phyloP scores from a whole-genome alignment of 2,329 filamentous ascomycete species.

The Dactylellina parvicollis region DNA sequence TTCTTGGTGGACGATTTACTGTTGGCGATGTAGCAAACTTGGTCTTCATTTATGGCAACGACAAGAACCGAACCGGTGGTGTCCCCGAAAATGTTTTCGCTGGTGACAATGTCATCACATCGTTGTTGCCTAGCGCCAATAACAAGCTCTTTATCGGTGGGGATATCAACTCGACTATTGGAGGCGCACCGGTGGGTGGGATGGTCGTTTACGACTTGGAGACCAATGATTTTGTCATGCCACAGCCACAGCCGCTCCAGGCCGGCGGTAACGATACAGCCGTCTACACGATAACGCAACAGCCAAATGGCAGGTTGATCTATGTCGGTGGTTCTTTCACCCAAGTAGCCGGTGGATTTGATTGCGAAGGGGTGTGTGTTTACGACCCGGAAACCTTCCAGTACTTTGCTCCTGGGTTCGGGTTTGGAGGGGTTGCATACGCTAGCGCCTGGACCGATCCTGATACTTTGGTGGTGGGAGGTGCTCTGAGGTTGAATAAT shows the following conservation, averaged over 20 bases:
- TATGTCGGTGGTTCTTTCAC: conserved; percentile 85
- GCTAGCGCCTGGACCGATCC: conserved; percentile 79
- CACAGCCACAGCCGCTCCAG: conserved; percentile 69
- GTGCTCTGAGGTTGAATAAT: conserved; percentile 75
- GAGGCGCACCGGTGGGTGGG: conserved; percentile 72
- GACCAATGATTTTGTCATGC: conserved; percentile 76
- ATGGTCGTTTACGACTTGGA: conserved; percentile 82
- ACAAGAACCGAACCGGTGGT: conserved; percentile 74
- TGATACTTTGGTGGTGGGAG: conserved; percentile 78
- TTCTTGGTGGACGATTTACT: conserved; percentile 87
- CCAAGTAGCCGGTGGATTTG: conserved; percentile 57
- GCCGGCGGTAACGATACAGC: conserved; percentile 70
- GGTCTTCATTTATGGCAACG: conserved; percentile 80
- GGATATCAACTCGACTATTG: conserved; percentile 75
- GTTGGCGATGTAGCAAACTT: conserved; percentile 81
- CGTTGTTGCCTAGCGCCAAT: conserved; percentile 72
- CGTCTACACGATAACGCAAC: conserved; percentile 79
- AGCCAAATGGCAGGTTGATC: conserved; percentile 75
- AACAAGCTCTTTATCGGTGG: conserved; percentile 82
- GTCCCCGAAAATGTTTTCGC: conserved; percentile 73
- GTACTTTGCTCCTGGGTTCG: conserved; percentile 71
- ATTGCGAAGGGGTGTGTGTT: conserved; percentile 84
- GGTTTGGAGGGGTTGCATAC: conserved; percentile 75
- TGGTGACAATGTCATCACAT: conserved; percentile 75
- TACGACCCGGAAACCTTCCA: conserved; percentile 71